Percentiles rank a stretch among this genome's conserved stretches.
Conservation (phyloP, 306 rosid genomes). For the Vicia sativa region DNA sequence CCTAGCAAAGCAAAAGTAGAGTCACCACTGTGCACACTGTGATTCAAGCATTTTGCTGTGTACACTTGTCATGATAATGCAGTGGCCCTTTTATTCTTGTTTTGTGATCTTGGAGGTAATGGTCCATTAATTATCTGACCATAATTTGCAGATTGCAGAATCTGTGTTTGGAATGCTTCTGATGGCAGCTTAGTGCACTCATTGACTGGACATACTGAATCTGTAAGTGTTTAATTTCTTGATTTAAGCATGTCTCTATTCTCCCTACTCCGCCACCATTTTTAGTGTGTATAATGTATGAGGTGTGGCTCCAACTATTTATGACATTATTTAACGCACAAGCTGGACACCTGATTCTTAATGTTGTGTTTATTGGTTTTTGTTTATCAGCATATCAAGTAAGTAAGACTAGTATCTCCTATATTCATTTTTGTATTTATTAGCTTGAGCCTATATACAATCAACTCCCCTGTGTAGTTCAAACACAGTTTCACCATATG, state of each 20-base stretch:
- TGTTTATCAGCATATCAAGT: background rate
- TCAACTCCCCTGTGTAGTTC: background rate
- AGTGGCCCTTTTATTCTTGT: slow-evolving; percentile 22
- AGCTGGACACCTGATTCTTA: slow-evolving; percentile 30
- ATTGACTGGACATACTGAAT: slow-evolving; percentile 91
- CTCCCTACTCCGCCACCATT: slow-evolving; percentile 11
- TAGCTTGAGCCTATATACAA: background rate
- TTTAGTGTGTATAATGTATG: slow-evolving; percentile 3
- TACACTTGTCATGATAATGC: slow-evolving; percentile 12
- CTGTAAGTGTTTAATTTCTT: slow-evolving; percentile 66
- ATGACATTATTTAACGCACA: slow-evolving; percentile 9
- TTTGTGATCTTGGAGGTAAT: slow-evolving; percentile 28
- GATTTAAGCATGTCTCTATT: slow-evolving; percentile 27
- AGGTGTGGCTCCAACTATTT: slow-evolving; percentile 21
- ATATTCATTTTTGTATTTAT: background rate
- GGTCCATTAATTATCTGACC: slow-evolving; percentile 32
- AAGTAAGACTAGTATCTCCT: background rate
- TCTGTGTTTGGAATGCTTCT: slow-evolving; percentile 99
- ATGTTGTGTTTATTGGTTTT: slow-evolving; percentile 27
- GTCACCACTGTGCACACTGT: too few species aligned
- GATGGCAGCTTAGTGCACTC: slow-evolving; percentile 99
- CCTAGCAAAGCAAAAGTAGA: too few species aligned
- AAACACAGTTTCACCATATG: background rate
- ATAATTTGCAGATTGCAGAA: slow-evolving; percentile 82
- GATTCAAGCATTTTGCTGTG: background rate